Evolutionary conservation across 345 rosid genomes (phyloP).

Genomic region (Citrus maxima): DNA sequence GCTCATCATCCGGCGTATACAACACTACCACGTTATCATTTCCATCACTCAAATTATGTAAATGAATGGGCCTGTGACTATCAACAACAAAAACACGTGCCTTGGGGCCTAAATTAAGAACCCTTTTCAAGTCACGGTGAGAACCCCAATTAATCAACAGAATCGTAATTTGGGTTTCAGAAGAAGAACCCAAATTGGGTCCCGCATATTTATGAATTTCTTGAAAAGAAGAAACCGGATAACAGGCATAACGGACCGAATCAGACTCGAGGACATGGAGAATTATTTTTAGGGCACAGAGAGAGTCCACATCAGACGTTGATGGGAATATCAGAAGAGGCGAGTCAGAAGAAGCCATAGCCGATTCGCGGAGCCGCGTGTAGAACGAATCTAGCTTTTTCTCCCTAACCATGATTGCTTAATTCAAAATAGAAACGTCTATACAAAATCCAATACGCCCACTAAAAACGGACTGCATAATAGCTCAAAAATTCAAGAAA

Average conservation of each 20-base stretch:
- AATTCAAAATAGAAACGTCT: slow-evolving; percentile 2
- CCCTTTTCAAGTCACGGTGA: slow-evolving; percentile 65
- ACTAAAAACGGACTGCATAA: background rate
- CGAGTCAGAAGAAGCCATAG: slow-evolving; percentile 44
- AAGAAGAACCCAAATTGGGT: slow-evolving; percentile 49
- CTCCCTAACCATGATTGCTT: slow-evolving; percentile 72
- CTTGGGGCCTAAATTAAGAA: slow-evolving; percentile 53
- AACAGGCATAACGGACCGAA: slow-evolving; percentile 87
- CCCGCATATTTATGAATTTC: slow-evolving; percentile 74
- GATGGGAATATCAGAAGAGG: slow-evolving; percentile 92
- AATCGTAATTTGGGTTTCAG: slow-evolving; percentile 48
- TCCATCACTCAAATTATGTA: slow-evolving; percentile 70
- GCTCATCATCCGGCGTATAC: slow-evolving; percentile 78
- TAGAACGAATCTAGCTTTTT: slow-evolving; percentile 64
- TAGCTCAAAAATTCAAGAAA: background rate
- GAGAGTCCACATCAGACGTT: slow-evolving; percentile 84
- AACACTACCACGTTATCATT: slow-evolving; percentile 83
- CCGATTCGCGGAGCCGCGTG: slow-evolving; percentile 69
- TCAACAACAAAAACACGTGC: slow-evolving; percentile 81
- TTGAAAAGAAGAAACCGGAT: slow-evolving; percentile 83
- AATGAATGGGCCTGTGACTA: slow-evolving; percentile 92
- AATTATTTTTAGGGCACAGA: slow-evolving; percentile 81
- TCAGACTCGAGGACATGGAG: slow-evolving; percentile 87
- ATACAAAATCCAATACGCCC: background rate
- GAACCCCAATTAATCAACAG: slow-evolving; percentile 90